Evolutionary conservation across 2,329 filamentous ascomycete species (phyloP), one percentile per base, ranked within the genome.

Genomic region (Aspergillus pseudoviridinutans): DNA sequence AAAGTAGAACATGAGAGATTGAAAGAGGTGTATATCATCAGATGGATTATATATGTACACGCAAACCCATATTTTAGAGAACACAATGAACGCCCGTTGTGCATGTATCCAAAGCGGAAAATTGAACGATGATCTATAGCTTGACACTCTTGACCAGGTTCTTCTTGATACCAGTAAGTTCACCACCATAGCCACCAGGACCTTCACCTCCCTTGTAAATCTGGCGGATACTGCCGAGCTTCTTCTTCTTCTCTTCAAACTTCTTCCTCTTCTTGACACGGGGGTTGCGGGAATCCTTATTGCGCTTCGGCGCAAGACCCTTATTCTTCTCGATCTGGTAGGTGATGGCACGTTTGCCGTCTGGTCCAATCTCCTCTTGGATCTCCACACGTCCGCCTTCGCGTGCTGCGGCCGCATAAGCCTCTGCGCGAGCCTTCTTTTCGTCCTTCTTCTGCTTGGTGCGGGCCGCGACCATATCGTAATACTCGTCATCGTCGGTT

Each of bases 311-410:
- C 58, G 91, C 87, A 61, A 99, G 79, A 32, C 94, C 94, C 83
- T 97, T 97, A 78, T 99, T 99, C 85, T 97, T 97, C 79, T 92
- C 86, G 70, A 99, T 99, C 65, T 87, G 85, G 77, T 97, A 97
- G 20, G 86, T 90, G 73, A 99, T 96, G 75, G 91, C 91, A 59
- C 95, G 83, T 79, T 97, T 96, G 59, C 92, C 93, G 67, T 96
- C 92, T 57, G 86, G 80, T 46, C 89, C 91, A 47, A 96, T 74
- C 67, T 84, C 81, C 69, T 90, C 88, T 59, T 85, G 80, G 59
- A 88, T 82, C 53, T 84, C 80, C 61, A 88, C 88, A 57, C 82
- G 83, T 20, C 80, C 84, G 24, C 83, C 83, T 64, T 82, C 75
- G 51, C 78, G 74, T n/a, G 80, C 79, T 0, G 84, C 84, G 52